Percentiles rank a stretch among this genome's conserved stretches.
Evolutionary conservation across 768 basidiomycete species (phyloP).

Genomic region (Pisolithus microcarpus): DNA sequence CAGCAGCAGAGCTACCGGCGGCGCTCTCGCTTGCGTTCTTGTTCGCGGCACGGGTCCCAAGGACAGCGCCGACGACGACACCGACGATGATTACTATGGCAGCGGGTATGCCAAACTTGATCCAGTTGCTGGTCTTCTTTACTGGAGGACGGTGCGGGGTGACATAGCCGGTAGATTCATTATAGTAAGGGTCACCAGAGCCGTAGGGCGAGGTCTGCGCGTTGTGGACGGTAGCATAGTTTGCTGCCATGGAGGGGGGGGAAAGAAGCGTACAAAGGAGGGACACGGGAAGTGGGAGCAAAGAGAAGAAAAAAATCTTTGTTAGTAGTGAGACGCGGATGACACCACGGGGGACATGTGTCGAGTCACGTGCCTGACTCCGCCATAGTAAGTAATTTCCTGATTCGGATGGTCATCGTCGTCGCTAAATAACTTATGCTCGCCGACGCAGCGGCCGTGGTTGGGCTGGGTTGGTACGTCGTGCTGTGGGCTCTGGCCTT

Average conservation of each 20-base stretch:
- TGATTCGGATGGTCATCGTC: background rate
- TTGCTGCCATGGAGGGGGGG: slow-evolving; percentile 32
- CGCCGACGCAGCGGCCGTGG: slow-evolving; percentile 20
- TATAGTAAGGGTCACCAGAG: slow-evolving; percentile 64
- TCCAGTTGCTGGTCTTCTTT: slow-evolving; percentile 59
- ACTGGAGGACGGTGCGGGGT: slow-evolving; percentile 41
- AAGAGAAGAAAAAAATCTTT: too few relatives aligned
- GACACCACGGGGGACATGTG: too few relatives aligned
- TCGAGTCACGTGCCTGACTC: too few relatives aligned
- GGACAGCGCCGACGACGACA: slow-evolving; percentile 70
- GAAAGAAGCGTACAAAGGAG: slow-evolving; percentile 18
- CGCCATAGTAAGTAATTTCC: background rate
- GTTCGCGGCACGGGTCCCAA: slow-evolving; percentile 53
- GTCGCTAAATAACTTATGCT: too few relatives aligned
- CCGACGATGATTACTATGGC: slow-evolving; percentile 55
- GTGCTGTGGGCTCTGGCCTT: slow-evolving; percentile 59
- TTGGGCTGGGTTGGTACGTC: slow-evolving; percentile 54
- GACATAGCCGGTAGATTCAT: slow-evolving; percentile 63
- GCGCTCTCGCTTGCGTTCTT: slow-evolving; percentile 30
- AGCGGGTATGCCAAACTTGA: slow-evolving; percentile 68
- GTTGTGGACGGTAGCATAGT: slow-evolving; percentile 28
- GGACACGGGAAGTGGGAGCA: background rate
- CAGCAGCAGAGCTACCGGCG: slow-evolving; percentile 31
- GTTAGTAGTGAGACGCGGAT: too few relatives aligned
- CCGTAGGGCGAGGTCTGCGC: slow-evolving; percentile 37